These are phyloP conservation scores for Acanthamoeba comandoni DNA, from an alignment of 208 protist genomes.

Conservation along the genomic window DNA sequence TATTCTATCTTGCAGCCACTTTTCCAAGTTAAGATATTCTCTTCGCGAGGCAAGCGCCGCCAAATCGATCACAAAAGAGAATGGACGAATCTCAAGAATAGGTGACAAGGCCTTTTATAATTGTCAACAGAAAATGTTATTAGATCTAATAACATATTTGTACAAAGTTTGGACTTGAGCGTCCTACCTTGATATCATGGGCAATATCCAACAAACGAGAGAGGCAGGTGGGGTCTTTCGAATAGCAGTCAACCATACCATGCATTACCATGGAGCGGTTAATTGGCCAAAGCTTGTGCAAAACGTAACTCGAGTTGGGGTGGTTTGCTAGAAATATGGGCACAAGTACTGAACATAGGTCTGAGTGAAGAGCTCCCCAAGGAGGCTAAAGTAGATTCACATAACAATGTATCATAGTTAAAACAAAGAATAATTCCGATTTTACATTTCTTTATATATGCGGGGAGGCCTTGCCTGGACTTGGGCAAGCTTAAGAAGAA, in stretches of 20 bases:
- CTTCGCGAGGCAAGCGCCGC: slow-evolving; percentile 84
- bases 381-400: slow-evolving; percentile 67
- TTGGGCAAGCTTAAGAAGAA: slow-evolving; percentile 81
- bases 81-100: slow-evolving; percentile 82
- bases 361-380: slow-evolving; percentile 77
- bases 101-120: slow-evolving; percentile 72
- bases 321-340: slow-evolving; percentile 74
- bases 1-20: slow-evolving; percentile 84
- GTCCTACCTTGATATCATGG: slow-evolving; percentile 80
- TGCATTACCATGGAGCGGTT: slow-evolving; percentile 80
- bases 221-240: slow-evolving; percentile 81
- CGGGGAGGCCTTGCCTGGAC: slow-evolving; percentile 8
- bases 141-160: neutral
- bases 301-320: slow-evolving; percentile 76
- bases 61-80: slow-evolving; percentile 88
- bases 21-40: slow-evolving; percentile 88
- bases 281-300: slow-evolving; percentile 83
- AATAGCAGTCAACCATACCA: slow-evolving; percentile 83
- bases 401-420: neutral
- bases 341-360: slow-evolving; percentile 79
- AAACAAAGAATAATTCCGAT: neutral
- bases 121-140: slow-evolving; percentile 5
- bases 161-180: neutral
- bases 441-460: slow-evolving; percentile 49
- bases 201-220: slow-evolving; percentile 87